Base-by-base conservation (phyloP, 2,329 filamentous ascomycete genomes). In the Ophiosphaerella narmari region DNA sequence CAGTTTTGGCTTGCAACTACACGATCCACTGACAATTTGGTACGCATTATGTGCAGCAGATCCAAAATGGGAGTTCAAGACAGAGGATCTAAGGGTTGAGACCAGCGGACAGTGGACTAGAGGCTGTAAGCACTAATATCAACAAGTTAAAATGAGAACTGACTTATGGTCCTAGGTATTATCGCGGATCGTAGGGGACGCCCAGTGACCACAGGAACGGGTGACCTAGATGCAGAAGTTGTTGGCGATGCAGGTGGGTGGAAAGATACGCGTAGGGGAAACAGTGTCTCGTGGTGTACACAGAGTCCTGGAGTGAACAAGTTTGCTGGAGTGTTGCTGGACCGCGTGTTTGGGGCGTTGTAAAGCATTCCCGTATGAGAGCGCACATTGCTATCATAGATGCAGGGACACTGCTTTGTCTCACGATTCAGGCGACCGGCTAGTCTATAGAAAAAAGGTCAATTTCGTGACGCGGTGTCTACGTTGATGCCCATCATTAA, bases 101-200 rank as follows among this genome's bases (percentile, higher is more conserved):
- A 95, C 91, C 0, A 78, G 83, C 2, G 94, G 93, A 1, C 94
- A 97, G 77, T 99, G 94, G 94, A 96, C 92, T 39, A 81, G 90
- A 48, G 93, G 94, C 1, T 92, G 94, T 86, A 92, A 36, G 34
- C 14, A 16, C 14, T 36, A 1, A 9, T 36, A 6, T 36, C n/a
- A 16, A 4, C 4, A n/a, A 16, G 12, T 36, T 9, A 16, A 36
- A 8, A 16, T 16, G n/a, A 36, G 26, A 29, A 29, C 11, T 29
- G 6, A 11, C 26, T 29, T 7, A 29, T 16, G n/a, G 34, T 91
- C 18, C 14, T 39, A 39, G 34, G 34, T 16, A 35, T 39, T 67
- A 81, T 97, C 29, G 79, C 91, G 35, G 94, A 99, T 77, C 81
- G 85, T 32, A 82, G 94, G 38, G 74, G 76, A 33, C 76, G 85